These are phyloP conservation scores for Candida boleticola DNA, from an alignment of 805 yeast species.

Conservation along the genomic window DNA sequence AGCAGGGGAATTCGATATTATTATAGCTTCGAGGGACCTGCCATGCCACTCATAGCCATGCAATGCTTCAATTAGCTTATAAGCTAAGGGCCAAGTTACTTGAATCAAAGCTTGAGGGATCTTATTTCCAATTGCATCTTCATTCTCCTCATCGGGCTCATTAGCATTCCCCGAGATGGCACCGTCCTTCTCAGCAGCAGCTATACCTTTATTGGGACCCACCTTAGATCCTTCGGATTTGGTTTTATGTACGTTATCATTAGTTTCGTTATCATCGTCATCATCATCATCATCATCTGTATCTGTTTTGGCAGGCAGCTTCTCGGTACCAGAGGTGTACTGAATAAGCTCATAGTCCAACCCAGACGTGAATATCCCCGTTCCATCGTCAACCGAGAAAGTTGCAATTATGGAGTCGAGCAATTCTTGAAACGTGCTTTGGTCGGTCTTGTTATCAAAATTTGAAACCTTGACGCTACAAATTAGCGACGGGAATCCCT, in stretches of 20 bases:
- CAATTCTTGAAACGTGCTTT: constrained; percentile 1
- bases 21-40: constrained; percentile 2
- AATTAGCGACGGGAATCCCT: not conserved
- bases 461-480: constrained; percentile 2
- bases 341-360: not conserved
- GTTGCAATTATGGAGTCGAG: not conserved
- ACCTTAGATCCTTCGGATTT: not conserved
- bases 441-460: not conserved
- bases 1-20: not conserved
- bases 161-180: too few species aligned
- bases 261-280: not conserved
- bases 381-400: not conserved
- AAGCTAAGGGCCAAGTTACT: constrained; percentile 4
- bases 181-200: too few species aligned
- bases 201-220: too few species aligned
- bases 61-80: constrained; percentile 2
- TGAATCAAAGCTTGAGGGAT: not conserved
- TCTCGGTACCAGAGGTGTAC: not conserved
- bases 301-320: not conserved
- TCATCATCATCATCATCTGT: not conserved
- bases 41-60: constrained; percentile 6
- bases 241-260: not conserved
- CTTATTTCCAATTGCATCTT: not conserved
- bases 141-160: not conserved
- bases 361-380: not conserved